Base-by-base conservation (phyloP, 1,284 basidiomycete species). In the Takashimella tepidaria region DNA sequence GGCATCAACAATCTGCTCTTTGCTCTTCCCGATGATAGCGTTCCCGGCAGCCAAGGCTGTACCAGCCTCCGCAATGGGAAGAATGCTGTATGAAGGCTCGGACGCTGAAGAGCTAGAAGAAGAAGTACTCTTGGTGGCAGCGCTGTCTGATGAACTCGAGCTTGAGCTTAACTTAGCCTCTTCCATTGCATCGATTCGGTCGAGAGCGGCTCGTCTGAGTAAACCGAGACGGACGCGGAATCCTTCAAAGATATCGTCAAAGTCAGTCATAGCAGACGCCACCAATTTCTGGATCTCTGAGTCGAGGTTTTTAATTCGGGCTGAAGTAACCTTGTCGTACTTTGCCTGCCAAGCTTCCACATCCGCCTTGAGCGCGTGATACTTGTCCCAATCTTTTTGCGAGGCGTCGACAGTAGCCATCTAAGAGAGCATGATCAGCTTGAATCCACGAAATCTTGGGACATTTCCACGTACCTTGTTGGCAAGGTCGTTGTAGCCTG, bases 1-100 rank as follows among this genome's bases (percentile, higher is more conserved):
- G 20, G 70, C 69, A n/a, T 64, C 62, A 23, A 66, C 50, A 22
- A 72, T 61, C 56, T 70, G 70, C 49, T 69, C 64, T 49, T 68
- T 69, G 43, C 61, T 67, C 53, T 70, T 72, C n/a, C 66, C 67
- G 44, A 72, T 70, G 31, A 72, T 55, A 16, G 52, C 53, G 25
- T 20, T 27, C 3, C 26, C 57, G 24, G 47, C 51, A 2, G 45
- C 61, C 3, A 48, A 59, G 25, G 54, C 60, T 1, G 51, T 59
- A 4, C 58, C 63, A 19, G 50, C 66, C 4, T 52, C 55, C 11
- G 27, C 44, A 31, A 59, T 47, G 5, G 69, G 68, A 19, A 68
- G 54, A 45, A 72, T 71, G 31, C 59, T 55, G 22, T 60, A 37
- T 16, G 31, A 8, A 8, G 31, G 31, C 16, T 37, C 31, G 31